Percentiles rank a stretch among this genome's conserved stretches.
These are phyloP conservation scores for Thraustochytrium sp. DNA, from an alignment of 352 stramenopile genomes.

Conservation along the genomic window DNA sequence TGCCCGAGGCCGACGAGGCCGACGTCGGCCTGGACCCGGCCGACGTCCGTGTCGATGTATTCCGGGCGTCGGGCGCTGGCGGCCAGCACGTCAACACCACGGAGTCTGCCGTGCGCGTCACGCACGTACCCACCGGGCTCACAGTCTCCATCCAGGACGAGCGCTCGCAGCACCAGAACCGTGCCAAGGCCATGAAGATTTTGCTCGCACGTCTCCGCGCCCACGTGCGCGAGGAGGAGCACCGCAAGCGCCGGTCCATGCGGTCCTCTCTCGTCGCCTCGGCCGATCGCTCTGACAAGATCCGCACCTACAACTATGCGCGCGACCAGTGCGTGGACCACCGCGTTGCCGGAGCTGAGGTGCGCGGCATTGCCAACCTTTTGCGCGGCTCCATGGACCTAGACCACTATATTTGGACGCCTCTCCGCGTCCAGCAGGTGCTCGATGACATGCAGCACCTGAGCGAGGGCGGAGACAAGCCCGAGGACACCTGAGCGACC, in stretches of 20 bases:
- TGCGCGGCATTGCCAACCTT: background rate
- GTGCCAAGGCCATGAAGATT: slow-evolving; percentile 95
- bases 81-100: slow-evolving; percentile 99
- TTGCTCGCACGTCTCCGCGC: slow-evolving; percentile 53
- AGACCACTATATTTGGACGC: background rate
- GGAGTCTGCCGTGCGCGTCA: slow-evolving; percentile 90
- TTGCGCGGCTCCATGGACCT: background rate
- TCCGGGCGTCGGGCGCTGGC: slow-evolving; percentile 87
- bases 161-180: slow-evolving; percentile 86
- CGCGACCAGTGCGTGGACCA: slow-evolving; percentile 93
- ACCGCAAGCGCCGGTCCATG: background rate
- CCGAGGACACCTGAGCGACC: too few species aligned
- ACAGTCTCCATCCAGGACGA: slow-evolving; percentile 59
- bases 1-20: slow-evolving; percentile 69
- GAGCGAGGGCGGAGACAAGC: too few species aligned
- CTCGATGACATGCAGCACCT: background rate
- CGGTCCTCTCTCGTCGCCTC: slow-evolving; percentile 83
- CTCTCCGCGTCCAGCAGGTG: background rate
- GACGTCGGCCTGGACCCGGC: slow-evolving; percentile 80
- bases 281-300: slow-evolving; percentile 89
- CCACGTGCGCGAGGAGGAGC: background rate
- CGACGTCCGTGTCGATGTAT: slow-evolving; percentile 94
- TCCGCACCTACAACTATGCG: slow-evolving; percentile 97
- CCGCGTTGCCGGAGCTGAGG: slow-evolving; percentile 59
- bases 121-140: slow-evolving; percentile 92